These are phyloP conservation scores for Dactylonectria macrodidyma DNA, from an alignment of 2,329 filamentous ascomycete species.

Conservation along the genomic window DNA sequence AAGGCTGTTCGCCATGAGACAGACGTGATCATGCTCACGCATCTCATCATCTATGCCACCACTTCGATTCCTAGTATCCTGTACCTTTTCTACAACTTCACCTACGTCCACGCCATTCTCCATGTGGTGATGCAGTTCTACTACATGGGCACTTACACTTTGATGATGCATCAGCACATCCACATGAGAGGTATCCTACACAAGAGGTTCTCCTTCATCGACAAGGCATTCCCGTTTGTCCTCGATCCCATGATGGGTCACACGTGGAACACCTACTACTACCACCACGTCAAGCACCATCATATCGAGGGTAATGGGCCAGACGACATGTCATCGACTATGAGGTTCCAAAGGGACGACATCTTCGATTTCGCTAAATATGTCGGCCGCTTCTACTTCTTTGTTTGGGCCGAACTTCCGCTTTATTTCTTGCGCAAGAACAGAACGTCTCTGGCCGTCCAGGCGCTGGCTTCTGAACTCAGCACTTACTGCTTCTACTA, in stretches of 20 bases:
- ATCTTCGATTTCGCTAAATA: constrained; percentile 78
- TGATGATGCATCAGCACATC: constrained; percentile 90
- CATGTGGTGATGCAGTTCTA: constrained; percentile 77
- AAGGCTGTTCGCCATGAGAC: constrained; percentile 74
- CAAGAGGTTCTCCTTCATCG: constrained; percentile 69
- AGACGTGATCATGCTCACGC: constrained; percentile 84
- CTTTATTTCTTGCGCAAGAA: constrained; percentile 78
- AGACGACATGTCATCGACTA: constrained; percentile 81
- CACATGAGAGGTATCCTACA: constrained; percentile 80
- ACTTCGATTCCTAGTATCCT: constrained; percentile 80
- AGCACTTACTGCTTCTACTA: constrained; percentile 68
- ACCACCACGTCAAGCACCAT: constrained; percentile 89
- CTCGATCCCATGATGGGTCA: constrained; percentile 85
- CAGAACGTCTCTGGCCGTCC: constrained; percentile 68
- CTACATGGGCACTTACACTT: constrained; percentile 81
- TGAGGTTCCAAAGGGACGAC: constrained; percentile 82
- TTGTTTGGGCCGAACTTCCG: constrained; percentile 83
- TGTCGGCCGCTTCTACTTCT: constrained; percentile 79
- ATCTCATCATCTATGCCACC: constrained; percentile 79
- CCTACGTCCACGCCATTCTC: constrained; percentile 75
- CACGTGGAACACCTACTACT: constrained; percentile 89
- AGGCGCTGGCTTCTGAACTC: constrained; percentile 74
- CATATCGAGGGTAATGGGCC: constrained; percentile 87
- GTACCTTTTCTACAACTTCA: constrained; percentile 76
- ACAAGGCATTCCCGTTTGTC: constrained; percentile 79